A percentile compares a stretch with the other conserved stretches of the same genome.
These are phyloP conservation scores for Raffaelea ambrosiae DNA, from an alignment of 2,329 filamentous ascomycete species.

Conservation along the genomic window DNA sequence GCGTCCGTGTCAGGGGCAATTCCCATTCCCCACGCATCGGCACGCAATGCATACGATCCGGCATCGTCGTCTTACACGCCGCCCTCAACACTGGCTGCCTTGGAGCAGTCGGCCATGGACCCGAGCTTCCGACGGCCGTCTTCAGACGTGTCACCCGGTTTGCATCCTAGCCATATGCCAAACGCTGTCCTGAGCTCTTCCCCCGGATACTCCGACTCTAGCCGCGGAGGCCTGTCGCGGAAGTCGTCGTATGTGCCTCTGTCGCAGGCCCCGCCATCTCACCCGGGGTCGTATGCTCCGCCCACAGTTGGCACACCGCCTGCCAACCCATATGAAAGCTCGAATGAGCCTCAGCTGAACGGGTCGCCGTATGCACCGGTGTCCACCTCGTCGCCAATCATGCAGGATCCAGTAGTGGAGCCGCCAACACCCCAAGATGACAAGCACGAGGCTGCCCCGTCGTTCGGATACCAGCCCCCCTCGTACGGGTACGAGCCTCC, in stretches of 20 bases:
- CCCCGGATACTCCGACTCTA: slow-evolving; percentile 20
- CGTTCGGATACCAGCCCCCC: slow-evolving; percentile 31
- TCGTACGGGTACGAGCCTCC: slow-evolving; percentile 46
- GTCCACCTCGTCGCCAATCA: neutral
- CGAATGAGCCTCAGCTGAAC: slow-evolving; percentile 5
- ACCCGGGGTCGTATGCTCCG: slow-evolving; percentile 5
- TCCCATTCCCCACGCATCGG: neutral
- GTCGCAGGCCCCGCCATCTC: slow-evolving; percentile 8
- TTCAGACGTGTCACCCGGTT: slow-evolving; percentile 30
- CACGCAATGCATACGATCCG: slow-evolving; percentile 17
- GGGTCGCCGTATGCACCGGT: slow-evolving; percentile 13
- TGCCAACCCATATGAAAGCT: slow-evolving; percentile 10
- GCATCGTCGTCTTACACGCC: neutral
- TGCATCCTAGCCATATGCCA: slow-evolving; percentile 24
- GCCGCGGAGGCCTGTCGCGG: slow-evolving; percentile 13
- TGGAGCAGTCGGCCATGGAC: slow-evolving; percentile 5
- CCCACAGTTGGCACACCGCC: neutral
- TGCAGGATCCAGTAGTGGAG: neutral
- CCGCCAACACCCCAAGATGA: too few relatives aligned
- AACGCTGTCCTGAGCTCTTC: slow-evolving; percentile 19
- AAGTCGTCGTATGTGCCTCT: slow-evolving; percentile 18
- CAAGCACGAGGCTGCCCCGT: too few relatives aligned
- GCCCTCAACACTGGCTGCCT: slow-evolving; percentile 6
- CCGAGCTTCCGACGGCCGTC: slow-evolving; percentile 21
- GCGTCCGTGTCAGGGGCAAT: neutral